Evolutionary conservation across 73 alveolate genomes (phyloP), one percentile per base, ranked within the genome.

Genomic region (Symbiodinium natans): DNA sequence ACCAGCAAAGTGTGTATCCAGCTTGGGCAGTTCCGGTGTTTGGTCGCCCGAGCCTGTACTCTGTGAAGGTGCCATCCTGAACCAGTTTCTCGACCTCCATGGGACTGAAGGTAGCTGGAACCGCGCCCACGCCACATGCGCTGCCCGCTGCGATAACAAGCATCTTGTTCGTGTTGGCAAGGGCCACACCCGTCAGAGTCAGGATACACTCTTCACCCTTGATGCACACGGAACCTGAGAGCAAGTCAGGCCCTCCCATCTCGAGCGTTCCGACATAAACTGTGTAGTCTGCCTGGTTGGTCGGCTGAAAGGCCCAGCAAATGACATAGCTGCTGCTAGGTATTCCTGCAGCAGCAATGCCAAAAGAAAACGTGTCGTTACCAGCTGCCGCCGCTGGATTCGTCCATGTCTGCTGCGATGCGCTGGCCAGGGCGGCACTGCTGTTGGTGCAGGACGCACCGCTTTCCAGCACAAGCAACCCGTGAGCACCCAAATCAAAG

Each of bases 31-130:
- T 90, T 40, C 97, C 97, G 2, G 74, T 73, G 97, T 90, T 90
- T 19, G 97, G 97, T 33, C 87, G 43, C n/a, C 97, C 97, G n/a
- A 90, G 54, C 41, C 77, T 84, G 97, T 90, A 90, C 68, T 90
- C 97, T 3, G 97, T 90, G 68, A 71, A 71, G 34, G 77, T 42
- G 21, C 97, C 97, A 73, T 90, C 97, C 43, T 90, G 97, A 68
- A 90, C 97, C 88, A 71, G 77, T 23, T 48, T 90, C 88, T 90
- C 97, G 38, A 90, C 97, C 23, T 82, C 56, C 97, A 90, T 90
- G 41, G 97, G 97, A 54, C 97, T 88, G 88, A 90, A 90, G 17
- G 97, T 90, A 21, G 97, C 97, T 15, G 97, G 38, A 39, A 42
- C 77, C 4, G 97, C 97, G 4, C 88, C 54, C 52, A 54, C 38